Evolutionary conservation across 768 basidiomycete species (phyloP).

Genomic region (Termitomyces sp.): DNA sequence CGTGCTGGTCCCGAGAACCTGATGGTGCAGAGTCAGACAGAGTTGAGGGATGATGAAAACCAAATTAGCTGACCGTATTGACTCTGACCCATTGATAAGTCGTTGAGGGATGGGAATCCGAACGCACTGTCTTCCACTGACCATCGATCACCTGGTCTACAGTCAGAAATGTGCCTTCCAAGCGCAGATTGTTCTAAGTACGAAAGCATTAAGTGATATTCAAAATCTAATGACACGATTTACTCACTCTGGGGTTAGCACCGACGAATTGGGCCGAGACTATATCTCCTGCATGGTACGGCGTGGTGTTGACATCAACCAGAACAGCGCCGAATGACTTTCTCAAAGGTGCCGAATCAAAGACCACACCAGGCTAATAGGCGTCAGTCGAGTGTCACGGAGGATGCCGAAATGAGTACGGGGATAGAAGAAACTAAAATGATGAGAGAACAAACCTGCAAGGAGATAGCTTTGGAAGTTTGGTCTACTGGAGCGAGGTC

Average conservation of each 20-base stretch:
- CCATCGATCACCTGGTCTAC: conserved; percentile 48
- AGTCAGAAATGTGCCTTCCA: conserved; percentile 68
- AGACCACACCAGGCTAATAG: conserved; percentile 51
- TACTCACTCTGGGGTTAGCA: conserved; percentile 67
- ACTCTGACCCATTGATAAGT: conserved; percentile 59
- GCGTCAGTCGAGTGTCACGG: neutral
- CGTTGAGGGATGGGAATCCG: conserved; percentile 79
- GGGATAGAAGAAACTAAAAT: neutral
- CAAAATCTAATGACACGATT: neutral
- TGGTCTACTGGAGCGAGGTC: conserved; percentile 63
- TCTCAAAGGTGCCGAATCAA: conserved; percentile 51
- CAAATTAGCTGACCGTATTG: conserved; percentile 35
- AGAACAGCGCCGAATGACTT: conserved; percentile 59
- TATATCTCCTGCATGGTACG: conserved; percentile 52
- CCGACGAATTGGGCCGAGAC: conserved; percentile 65
- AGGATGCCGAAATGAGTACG: neutral
- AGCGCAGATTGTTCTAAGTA: conserved; percentile 64
- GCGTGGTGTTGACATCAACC: conserved; percentile 41
- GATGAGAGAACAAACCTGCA: conserved; percentile 38
- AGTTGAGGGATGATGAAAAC: neutral
- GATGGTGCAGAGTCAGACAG: conserved; percentile 1
- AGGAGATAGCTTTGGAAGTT: conserved; percentile 58
- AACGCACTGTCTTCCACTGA: conserved; percentile 52
- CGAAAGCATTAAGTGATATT: neutral
- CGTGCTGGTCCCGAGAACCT: conserved; percentile 57